A percentile compares a stretch with the other conserved stretches of the same genome.
Conservation (phyloP, 2,329 filamentous ascomycete species). For the Rutstroemia sp. region DNA sequence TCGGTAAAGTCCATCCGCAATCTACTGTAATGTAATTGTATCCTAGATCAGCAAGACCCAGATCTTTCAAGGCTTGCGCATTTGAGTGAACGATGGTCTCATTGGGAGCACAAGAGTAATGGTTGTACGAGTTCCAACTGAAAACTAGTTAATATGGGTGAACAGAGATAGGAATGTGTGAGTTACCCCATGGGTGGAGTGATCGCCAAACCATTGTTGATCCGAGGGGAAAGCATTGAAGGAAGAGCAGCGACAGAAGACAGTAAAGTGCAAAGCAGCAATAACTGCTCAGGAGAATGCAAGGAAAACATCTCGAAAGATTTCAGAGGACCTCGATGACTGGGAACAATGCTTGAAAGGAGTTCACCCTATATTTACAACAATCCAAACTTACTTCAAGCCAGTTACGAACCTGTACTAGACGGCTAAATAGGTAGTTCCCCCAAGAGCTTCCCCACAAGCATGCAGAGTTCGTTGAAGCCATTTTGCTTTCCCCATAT, state of each 20-base stretch:
- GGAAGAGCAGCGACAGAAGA: not conserved
- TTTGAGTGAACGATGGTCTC: slow-evolving; percentile 40
- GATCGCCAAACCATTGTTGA: slow-evolving; percentile 20
- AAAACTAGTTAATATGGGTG: not conserved
- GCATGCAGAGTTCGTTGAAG: too few relatives aligned
- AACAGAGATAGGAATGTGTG: not conserved
- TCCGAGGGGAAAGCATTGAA: slow-evolving; percentile 3
- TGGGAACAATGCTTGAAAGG: not conserved
- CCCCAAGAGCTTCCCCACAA: too few relatives aligned
- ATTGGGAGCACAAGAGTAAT: slow-evolving; percentile 39
- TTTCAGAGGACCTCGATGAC: not conserved
- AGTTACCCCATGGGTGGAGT: slow-evolving; percentile 23
- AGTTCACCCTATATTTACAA: too few relatives aligned
- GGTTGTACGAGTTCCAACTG: slow-evolving; percentile 44
- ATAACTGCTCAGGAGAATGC: not conserved
- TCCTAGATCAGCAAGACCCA: slow-evolving; percentile 36
- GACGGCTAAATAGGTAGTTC: too few relatives aligned
- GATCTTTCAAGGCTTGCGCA: slow-evolving; percentile 38
- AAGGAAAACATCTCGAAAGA: not conserved
- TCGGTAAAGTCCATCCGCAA: slow-evolving; percentile 40
- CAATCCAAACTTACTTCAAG: too few relatives aligned
- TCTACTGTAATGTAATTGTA: slow-evolving; percentile 44
- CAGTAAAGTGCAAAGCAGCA: not conserved
- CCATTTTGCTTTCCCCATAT: too few relatives aligned
- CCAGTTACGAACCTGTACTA: too few relatives aligned